Base-by-base conservation (phyloP, 176 grass and related monocot genomes). In the Puccinellia tenuiflora region DNA sequence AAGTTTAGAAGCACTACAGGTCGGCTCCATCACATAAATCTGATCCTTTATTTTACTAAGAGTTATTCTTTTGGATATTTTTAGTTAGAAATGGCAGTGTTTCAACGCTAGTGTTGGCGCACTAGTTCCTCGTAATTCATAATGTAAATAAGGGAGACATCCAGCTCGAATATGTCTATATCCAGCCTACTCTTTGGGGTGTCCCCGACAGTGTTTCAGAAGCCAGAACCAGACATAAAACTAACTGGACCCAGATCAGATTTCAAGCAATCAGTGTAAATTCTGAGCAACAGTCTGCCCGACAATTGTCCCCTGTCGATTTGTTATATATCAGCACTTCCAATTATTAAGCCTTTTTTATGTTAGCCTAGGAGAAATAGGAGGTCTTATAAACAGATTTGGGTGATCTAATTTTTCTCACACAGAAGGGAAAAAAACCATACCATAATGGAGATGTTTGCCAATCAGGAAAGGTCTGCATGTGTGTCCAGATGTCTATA, bases 401-500 rank as follows among this genome's bases (percentile, higher is more conserved):
- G 14, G 40, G 28, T 18, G 24, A 28, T 46, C 22, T 9, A 72
- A 15, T 26, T 72, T 72, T 47, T 22, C 40, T 26, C 1, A 18
- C 24, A 72, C 15, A 29, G 16, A 18, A 17, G n/a, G n/a, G 37
- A 78, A 66, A 10, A 13, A 79, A 16, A 18, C 25, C 59, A 48
- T 85, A 88, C 90, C 86, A 87, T 78, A 98, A 85, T 45, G 85
- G 79, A 81, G 85, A 79, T 54, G 90, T 93, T 76, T 92, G 84
- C 96, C 96, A 99, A 45, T 87, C 54, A 64, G 89, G 87, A 74
- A 85, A 86, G 37, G 88, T 39, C 73, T 93, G 96, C 77, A 96
- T 95, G 52, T 85, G 90, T 39, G 91, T 92, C 90, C 92, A 99
- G 61, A 91, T 90, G 86, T 99, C 96, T 77, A 96, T 93, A 54